Base-by-base conservation (phyloP, 345 rosid genomes). In the Gossypium raimondii region DNA sequence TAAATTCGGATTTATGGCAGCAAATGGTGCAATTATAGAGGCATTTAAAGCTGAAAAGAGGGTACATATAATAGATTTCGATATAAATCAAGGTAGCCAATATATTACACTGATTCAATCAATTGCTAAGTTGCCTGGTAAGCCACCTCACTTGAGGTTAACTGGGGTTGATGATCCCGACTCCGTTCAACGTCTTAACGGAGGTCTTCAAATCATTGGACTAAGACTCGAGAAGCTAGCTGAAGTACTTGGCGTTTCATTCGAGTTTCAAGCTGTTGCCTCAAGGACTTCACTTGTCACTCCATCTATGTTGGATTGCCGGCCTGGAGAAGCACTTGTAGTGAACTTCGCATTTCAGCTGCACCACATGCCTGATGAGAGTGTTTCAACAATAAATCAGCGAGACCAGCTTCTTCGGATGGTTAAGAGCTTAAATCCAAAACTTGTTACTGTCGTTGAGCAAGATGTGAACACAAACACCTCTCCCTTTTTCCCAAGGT, bases 291-390 rank as follows among this genome's bases (percentile, higher is more conserved):
- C 92, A 0, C 43, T 89, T 14, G 90, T 95, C 63, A 87, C 88
- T 80, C 96, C 99, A 29, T 80, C 89, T 0, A 88, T 88, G 87
- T 89, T 95, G 17, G 81, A 85, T 43, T 80, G 83, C 78, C 85
- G 72, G 67, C 84, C 88, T 0, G 94, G 91, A 72, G 99, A 95
- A 81, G 90, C 97, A 27, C 81, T 95, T 9, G 20, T 93, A 0
- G 97, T 95, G 5, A 95, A 95, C 86, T 95, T 95, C 70, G 93
- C 99, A n/a, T 95, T 90, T 80, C 99, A 90, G 76, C 97, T 95
- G 66, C 99, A 95, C 82, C 99, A 95, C 86, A 93, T 95, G 98
- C 99, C 99, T 8, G 99, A 95, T 65, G 99, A 95, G 84, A 95
- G 99, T 59, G 99, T 95, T 63, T 91, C 99, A 24, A 90, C 93